A percentile compares a stretch with the other conserved stretches of the same genome.
These are phyloP conservation scores for Corylus americana DNA, from an alignment of 306 rosid genomes.

Conservation along the genomic window DNA sequence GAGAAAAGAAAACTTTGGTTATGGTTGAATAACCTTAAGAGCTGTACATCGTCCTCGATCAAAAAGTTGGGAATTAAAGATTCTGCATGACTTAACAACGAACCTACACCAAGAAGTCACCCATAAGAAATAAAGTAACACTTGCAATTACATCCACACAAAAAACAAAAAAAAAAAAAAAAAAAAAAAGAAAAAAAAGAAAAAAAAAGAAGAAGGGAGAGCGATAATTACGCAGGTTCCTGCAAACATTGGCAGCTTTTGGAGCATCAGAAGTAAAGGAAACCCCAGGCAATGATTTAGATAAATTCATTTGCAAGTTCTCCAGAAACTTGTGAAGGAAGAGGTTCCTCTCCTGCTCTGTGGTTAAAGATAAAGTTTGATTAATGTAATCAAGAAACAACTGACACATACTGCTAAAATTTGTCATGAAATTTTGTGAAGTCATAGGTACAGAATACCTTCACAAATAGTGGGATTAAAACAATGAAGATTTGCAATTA, in stretches of 20 bases:
- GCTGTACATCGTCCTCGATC: conserved; percentile 82
- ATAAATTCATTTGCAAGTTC: conserved; percentile 70
- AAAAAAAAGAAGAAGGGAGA: background rate
- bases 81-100: conserved; percentile 89
- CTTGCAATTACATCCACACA: conserved; percentile 9
- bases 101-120: conserved; percentile 62
- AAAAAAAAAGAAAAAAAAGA: background rate
- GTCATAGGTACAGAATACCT: conserved; percentile 53
- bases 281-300: conserved; percentile 65
- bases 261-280: conserved; percentile 59
- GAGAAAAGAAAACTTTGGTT: background rate
- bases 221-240: conserved; percentile 71
- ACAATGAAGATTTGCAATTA: conserved; percentile 98
- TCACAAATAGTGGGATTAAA: conserved; percentile 84
- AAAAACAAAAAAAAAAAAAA: background rate
- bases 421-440: conserved; percentile 23
- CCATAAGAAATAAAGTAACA: conserved; percentile 31
- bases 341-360: conserved; percentile 92
- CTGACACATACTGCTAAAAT: conserved; percentile 15
- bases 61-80: conserved; percentile 84
- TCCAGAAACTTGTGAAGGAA: conserved; percentile 77
- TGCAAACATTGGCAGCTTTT: conserved; percentile 61
- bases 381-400: conserved; percentile 18
- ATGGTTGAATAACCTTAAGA: conserved; percentile 58
- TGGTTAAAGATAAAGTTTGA: conserved; percentile 31